Percentiles rank a stretch among this genome's conserved stretches.
phyloP scores from a whole-genome alignment of 1,139 yeast species.

The Candida labiduridarum region DNA sequence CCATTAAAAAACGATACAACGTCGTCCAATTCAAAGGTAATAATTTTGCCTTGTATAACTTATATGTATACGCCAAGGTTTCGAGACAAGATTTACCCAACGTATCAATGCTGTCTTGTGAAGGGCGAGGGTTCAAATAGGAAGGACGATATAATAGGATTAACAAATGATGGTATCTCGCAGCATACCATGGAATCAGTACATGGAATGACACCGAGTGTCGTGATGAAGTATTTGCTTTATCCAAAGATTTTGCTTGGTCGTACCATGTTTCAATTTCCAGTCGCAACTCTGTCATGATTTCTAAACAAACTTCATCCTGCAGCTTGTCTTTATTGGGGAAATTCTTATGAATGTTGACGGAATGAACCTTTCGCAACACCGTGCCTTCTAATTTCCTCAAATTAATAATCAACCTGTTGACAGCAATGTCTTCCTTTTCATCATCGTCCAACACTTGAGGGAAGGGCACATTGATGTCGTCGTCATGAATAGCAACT shows the following conservation, averaged over 20 bases:
- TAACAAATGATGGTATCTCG: constrained; percentile 47
- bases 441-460: constrained; percentile 34
- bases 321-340: constrained; percentile 9
- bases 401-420: constrained; percentile 39
- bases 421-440: constrained; percentile 36
- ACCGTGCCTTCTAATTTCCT: constrained; percentile 46
- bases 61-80: constrained; percentile 43
- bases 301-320: constrained; percentile 25
- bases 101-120: constrained; percentile 32
- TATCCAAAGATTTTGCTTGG: constrained; percentile 24
- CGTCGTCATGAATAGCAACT: constrained; percentile 46
- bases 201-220: constrained; percentile 35
- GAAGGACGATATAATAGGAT: constrained; percentile 50
- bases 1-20: constrained; percentile 43
- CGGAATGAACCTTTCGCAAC: constrained; percentile 43
- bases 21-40: constrained; percentile 54
- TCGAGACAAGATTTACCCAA: constrained; percentile 44
- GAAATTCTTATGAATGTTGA: constrained; percentile 17
- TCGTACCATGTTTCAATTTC: constrained; percentile 44
- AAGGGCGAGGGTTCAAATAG: constrained; percentile 44
- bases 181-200: constrained; percentile 48
- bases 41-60: constrained; percentile 40
- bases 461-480: constrained; percentile 48
- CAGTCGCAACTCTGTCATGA: constrained; percentile 31
- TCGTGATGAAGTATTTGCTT: constrained; percentile 7